Conservation (phyloP, 2,329 filamentous ascomycete species). For the Ascochyta koolunga region DNA sequence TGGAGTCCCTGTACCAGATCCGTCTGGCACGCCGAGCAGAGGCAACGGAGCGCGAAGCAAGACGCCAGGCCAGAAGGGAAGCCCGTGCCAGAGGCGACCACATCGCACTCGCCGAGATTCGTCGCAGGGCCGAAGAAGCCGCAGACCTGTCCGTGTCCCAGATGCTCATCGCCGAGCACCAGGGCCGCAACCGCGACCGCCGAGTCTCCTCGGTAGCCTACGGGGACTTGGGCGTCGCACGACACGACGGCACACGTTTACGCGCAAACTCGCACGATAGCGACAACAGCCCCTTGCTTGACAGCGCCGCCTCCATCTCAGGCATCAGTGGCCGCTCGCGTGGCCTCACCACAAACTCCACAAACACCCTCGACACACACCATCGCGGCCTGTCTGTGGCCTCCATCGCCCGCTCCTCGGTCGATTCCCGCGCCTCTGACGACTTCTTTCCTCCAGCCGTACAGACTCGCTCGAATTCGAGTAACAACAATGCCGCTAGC, state of each 20-base stretch:
- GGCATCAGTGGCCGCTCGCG: constrained; percentile 35
- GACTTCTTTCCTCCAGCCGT: constrained; percentile 40
- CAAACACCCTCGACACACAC: constrained; percentile 42
- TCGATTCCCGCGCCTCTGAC: constrained; percentile 47
- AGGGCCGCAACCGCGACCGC: constrained; percentile 66
- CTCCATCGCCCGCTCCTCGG: constrained; percentile 45
- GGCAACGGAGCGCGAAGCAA: constrained; percentile 76
- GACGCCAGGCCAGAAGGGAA: constrained; percentile 71
- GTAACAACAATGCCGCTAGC: constrained; percentile 32
- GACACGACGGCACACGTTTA: constrained; percentile 77
- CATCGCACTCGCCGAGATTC: constrained; percentile 67
- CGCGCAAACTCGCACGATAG: constrained; percentile 76
- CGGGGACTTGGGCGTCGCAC: constrained; percentile 74
- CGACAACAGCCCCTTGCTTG: constrained; percentile 73
- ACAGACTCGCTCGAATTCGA: constrained; percentile 25
- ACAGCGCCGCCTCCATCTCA: constrained; percentile 70
- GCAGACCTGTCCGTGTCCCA: constrained; percentile 49
- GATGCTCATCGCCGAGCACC: constrained; percentile 64
- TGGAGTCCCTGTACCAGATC: constrained; percentile 92
- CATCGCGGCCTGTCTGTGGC: constrained; percentile 52
- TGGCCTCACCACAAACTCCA: constrained; percentile 30
- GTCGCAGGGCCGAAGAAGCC: constrained; percentile 57
- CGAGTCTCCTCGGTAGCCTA: constrained; percentile 79
- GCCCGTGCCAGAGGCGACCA: constrained; percentile 74
- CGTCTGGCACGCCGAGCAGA: constrained; percentile 77